Conservation (phyloP, 768 basidiomycete genomes). For the Agrocybe chaxingu region DNA sequence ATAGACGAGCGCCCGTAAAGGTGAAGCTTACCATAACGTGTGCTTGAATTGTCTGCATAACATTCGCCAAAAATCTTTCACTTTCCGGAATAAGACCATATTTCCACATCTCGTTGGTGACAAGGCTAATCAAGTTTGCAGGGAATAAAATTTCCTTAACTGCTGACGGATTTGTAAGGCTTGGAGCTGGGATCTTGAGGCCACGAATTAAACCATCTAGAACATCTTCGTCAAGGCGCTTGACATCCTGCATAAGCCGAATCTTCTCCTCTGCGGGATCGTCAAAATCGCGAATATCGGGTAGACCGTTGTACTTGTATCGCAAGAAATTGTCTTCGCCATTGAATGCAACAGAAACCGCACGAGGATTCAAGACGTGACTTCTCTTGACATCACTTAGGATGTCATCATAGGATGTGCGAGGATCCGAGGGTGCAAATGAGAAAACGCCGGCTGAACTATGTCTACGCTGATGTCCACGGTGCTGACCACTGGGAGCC, state of each 20-base stretch:
- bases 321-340: conserved; percentile 74
- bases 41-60: conserved; percentile 96
- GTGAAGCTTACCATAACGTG: conserved; percentile 86
- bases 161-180: conserved; percentile 85
- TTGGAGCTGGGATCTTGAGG: conserved; percentile 90
- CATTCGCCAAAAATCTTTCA: conserved; percentile 96
- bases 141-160: conserved; percentile 99
- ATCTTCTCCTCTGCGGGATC: conserved; percentile 96
- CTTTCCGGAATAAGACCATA: conserved; percentile 95
- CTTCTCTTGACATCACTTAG: conserved; percentile 71
- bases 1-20: neutral
- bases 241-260: conserved; percentile 85
- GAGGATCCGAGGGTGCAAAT: conserved; percentile 54
- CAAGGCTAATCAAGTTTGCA: conserved; percentile 93
- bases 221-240: conserved; percentile 90
- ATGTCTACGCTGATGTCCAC: conserved; percentile 77
- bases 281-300: conserved; percentile 74
- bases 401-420: conserved; percentile 75
- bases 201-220: conserved; percentile 86
- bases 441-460: conserved; percentile 82
- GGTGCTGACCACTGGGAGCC: conserved; percentile 27
- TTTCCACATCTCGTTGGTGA: conserved; percentile 99
- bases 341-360: conserved; percentile 86
- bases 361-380: conserved; percentile 72
- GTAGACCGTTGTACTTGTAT: conserved; percentile 60